phyloP scores from a whole-genome alignment of 2,329 filamentous ascomycete genomes.

The Venturia oleaginea region DNA sequence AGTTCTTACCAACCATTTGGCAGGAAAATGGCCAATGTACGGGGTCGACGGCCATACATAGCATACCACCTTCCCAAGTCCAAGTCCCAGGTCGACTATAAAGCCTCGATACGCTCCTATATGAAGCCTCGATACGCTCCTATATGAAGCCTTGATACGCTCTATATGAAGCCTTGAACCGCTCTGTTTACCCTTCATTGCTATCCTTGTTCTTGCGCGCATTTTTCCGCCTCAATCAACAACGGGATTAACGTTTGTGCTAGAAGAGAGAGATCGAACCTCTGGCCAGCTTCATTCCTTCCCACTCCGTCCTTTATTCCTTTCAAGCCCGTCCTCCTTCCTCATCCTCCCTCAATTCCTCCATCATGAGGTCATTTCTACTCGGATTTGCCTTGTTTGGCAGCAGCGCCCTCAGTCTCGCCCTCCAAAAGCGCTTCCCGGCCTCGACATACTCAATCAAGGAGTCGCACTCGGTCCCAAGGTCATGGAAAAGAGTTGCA shows the following conservation, averaged over 20 bases:
- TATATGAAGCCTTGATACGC: no score
- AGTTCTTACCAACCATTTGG: background rate
- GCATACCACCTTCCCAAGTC: background rate
- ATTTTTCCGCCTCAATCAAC: background rate
- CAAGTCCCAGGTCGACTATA: background rate
- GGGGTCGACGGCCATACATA: no score
- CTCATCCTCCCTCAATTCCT: background rate
- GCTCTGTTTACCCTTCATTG: background rate
- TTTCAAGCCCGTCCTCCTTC: no score
- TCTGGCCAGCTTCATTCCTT: no score
- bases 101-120: no score
- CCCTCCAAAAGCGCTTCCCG: background rate
- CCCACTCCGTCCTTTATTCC: background rate
- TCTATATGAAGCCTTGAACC: background rate
- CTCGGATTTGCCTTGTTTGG: background rate
- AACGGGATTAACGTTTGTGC: background rate
- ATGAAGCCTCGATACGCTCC: no score
- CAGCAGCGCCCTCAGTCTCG: background rate
- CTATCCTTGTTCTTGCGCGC: background rate
- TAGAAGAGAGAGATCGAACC: background rate
- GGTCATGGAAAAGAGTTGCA: constrained; percentile 40
- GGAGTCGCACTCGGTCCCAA: constrained; percentile 45
- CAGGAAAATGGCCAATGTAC: no score
- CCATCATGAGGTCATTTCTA: background rate
- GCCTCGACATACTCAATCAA: constrained; percentile 40